Conservation (phyloP, 305 asterid genomes). For the Ajuga reptans region DNA sequence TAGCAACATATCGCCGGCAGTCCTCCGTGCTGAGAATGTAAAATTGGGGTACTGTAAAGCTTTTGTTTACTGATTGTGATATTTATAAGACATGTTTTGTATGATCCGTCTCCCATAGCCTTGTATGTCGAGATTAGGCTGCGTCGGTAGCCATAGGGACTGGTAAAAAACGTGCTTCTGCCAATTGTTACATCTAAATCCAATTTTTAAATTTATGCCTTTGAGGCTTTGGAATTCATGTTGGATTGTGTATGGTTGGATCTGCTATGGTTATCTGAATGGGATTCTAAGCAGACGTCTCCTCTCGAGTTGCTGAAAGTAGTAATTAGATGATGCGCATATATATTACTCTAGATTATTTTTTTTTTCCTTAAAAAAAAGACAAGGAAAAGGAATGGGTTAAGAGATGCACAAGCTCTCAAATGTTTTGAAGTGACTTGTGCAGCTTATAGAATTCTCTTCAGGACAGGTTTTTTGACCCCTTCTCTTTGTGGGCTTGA, state of each 20-base stretch:
- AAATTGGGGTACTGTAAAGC: not conserved
- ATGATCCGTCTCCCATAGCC: not conserved
- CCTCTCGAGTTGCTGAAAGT: not conserved
- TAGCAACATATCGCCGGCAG: no score
- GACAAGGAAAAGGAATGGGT: not conserved
- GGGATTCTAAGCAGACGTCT: not conserved
- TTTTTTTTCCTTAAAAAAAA: no score
- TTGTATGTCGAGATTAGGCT: not conserved
- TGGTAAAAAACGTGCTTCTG: not conserved
- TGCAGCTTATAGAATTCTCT: not conserved
- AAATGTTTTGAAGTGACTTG: not conserved
- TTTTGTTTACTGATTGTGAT: not conserved
- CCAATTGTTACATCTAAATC: not conserved
- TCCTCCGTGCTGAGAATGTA: not conserved
- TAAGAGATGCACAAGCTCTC: not conserved
- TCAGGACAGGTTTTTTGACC: not conserved
- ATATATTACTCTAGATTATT: no score
- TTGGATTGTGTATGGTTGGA: not conserved
- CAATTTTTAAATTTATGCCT: not conserved
- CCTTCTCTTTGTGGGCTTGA: not conserved
- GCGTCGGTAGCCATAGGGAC: not conserved
- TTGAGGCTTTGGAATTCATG: not conserved
- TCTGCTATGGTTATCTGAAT: not conserved
- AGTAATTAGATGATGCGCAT: not conserved
- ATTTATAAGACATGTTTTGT: not conserved